A percentile compares a stretch with the other conserved stretches of the same genome.
These are phyloP conservation scores for Amylostereum chailletii DNA, from an alignment of 1,284 basidiomycete genomes.

Conservation along the genomic window DNA sequence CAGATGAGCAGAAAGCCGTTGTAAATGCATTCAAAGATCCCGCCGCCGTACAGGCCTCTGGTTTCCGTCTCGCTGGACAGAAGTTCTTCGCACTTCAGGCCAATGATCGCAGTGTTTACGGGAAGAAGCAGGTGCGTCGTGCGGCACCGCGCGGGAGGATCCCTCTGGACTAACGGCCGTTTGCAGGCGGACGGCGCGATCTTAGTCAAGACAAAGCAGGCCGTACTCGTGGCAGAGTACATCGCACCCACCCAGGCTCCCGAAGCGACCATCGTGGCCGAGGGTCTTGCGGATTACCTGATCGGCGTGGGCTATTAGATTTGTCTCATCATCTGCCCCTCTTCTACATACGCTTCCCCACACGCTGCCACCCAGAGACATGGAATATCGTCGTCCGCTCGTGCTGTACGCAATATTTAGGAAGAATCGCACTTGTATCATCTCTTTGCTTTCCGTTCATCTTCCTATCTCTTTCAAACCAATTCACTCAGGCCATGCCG, in stretches of 20 bases:
- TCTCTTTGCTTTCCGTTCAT: no score
- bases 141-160: background rate
- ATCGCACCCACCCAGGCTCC: constrained; percentile 57
- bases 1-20: constrained; percentile 70
- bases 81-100: constrained; percentile 79
- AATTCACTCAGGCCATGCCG: no score
- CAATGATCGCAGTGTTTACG: constrained; percentile 59
- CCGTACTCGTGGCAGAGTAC: constrained; percentile 81
- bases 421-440: no score
- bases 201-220: constrained; percentile 84
- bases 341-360: background rate
- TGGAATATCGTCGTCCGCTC: no score
- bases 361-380: background rate
- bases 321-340: background rate
- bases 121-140: constrained; percentile 70
- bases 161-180: no score
- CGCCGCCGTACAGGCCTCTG: constrained; percentile 39
- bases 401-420: no score
- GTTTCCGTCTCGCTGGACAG: constrained; percentile 61
- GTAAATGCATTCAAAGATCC: constrained; percentile 45
- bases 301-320: constrained; percentile 51
- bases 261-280: constrained; percentile 70
- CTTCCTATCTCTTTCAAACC: no score
- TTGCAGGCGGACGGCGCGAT: constrained; percentile 72
- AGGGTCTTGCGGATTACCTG: constrained; percentile 77